These are phyloP conservation scores for Melocanna baccifera DNA, from an alignment of 176 grass and related monocot genomes.

Conservation along the genomic window DNA sequence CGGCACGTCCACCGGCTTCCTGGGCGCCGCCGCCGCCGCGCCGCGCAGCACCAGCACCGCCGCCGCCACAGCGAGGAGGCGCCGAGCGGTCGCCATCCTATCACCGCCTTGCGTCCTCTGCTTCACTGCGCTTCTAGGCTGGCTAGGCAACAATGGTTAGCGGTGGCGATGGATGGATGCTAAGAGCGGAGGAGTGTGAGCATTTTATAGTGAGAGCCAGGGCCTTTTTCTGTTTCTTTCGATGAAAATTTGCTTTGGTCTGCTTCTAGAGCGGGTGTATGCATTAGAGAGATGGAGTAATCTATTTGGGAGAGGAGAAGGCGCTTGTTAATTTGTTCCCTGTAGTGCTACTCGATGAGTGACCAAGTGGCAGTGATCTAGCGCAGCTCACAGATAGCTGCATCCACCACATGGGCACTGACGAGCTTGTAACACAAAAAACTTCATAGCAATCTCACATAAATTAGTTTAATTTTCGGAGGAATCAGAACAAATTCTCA, in stretches of 20 bases:
- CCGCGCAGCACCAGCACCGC: background rate
- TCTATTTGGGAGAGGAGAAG: background rate
- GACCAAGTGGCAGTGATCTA: background rate
- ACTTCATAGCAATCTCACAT: no score
- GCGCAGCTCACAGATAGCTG: background rate
- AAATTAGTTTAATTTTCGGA: no score
- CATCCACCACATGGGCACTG: background rate
- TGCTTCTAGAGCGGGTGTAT: background rate
- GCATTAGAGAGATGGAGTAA: background rate
- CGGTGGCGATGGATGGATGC: background rate
- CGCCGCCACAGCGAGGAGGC: background rate
- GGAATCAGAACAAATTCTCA: no score
- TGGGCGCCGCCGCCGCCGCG: conserved; percentile 23
- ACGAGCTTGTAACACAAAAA: background rate
- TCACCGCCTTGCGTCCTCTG: background rate
- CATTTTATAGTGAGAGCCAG: conserved; percentile 7
- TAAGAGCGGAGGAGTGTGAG: background rate
- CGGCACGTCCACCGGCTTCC: conserved; percentile 64
- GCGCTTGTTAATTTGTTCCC: background rate
- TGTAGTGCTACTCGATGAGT: background rate
- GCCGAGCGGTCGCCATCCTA: background rate
- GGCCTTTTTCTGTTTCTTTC: background rate
- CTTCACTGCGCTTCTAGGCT: background rate
- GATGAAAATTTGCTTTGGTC: background rate
- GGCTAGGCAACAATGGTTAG: background rate